These are phyloP conservation scores for Crithidia fasciculata DNA, from an alignment of 208 protist species.

Conservation along the genomic window DNA sequence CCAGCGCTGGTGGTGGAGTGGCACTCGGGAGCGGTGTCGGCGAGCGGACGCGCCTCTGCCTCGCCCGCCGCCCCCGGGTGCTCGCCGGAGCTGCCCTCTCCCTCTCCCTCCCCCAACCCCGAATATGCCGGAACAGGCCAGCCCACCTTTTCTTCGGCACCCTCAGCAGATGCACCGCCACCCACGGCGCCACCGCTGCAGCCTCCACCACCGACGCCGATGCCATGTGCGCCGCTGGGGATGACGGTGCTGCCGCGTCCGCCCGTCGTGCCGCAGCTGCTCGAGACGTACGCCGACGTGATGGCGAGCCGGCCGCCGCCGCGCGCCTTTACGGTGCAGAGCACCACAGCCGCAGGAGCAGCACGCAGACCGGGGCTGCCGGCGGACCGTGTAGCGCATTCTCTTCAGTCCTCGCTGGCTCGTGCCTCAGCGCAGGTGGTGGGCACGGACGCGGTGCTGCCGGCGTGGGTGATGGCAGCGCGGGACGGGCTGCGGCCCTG, in stretches of 20 bases:
- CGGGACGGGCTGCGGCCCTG: slow-evolving; percentile 31
- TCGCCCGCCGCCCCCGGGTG: neutral
- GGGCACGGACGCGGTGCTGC: slow-evolving; percentile 14
- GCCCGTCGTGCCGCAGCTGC: slow-evolving; percentile 36
- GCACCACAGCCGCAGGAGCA: neutral
- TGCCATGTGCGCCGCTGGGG: slow-evolving; percentile 19
- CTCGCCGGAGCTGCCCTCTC: neutral
- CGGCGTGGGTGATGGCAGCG: slow-evolving; percentile 26
- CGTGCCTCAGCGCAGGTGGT: slow-evolving; percentile 5
- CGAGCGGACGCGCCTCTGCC: neutral
- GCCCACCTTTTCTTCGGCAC: neutral
- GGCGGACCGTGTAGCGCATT: too few relatives aligned
- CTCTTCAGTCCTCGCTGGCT: slow-evolving; percentile 6
- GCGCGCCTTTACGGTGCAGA: neutral
- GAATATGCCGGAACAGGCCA: neutral
- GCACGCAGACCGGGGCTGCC: too few relatives aligned
- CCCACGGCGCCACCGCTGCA: neutral
- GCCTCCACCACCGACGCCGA: neutral
- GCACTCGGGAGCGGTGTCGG: slow-evolving; percentile 28
- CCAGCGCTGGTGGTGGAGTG: slow-evolving; percentile 63
- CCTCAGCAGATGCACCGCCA: neutral
- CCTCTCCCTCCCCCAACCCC: neutral
- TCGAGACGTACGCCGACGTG: slow-evolving; percentile 45
- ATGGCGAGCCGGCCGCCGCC: slow-evolving; percentile 11
- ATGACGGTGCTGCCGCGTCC: slow-evolving; percentile 14